Base-by-base conservation (phyloP, 2,329 filamentous ascomycete species). In the Gnomoniopsis smithogilvyi region DNA sequence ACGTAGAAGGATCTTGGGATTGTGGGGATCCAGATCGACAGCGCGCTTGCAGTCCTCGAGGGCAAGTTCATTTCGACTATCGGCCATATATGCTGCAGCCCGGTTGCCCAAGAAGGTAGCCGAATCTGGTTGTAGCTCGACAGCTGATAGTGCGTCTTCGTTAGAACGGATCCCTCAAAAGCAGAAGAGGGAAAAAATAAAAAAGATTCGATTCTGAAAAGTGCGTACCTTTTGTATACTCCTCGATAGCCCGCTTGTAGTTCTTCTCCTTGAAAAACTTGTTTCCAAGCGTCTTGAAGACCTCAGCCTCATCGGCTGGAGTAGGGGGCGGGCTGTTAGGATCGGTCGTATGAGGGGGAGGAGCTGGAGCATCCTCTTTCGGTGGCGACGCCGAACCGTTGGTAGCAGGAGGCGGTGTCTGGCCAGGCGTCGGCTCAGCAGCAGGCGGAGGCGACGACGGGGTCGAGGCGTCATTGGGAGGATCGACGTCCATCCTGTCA, bases 221-320 rank as follows among this genome's bases (percentile, higher is more conserved):
- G n/a, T 57, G 62, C 72, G 71, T 80, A 96, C 94, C 94, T 85
- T 96, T 96, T 66, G 90, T 91, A 74, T 98, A 99, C 74, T 97
- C 92, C 66, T 90, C 84, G 72, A 98, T 93, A 24, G 95, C 94
- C 70, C 90, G 89, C 62, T 81, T 78, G 73, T 94, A 99, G 69
- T 97, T 91, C 72, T 89, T 91, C 64, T 93, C 91, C 79, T 97
- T 98, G 84, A 97, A 99, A 70, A 91, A 94, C 70, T 95, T 95
- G 78, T 99, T 99, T 60, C 95, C 95, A 2, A 91, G 86, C 67
- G 90, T 85, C 80, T 99, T 99, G 83, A 89, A 96, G 14, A 86
- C 82, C 76, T 99, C 95, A 26, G 94, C 92, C 70, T 97, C 91
- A 56, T 94, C 90, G 46, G 76, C 74, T 24, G 79, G 73, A 38